phyloP scores from a whole-genome alignment of 176 grass and related monocot species.

The Aegilops umbellulata region DNA sequence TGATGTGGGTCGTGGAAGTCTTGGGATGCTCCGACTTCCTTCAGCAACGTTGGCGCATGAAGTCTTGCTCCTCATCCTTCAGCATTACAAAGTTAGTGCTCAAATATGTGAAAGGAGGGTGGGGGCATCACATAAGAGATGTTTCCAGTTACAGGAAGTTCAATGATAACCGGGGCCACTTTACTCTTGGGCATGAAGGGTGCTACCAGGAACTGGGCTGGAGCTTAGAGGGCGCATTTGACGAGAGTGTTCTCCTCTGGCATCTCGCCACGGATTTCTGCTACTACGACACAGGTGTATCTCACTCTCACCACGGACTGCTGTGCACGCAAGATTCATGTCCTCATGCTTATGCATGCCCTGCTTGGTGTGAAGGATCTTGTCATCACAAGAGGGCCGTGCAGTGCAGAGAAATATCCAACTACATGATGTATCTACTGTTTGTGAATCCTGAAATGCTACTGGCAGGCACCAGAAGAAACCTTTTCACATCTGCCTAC shows the following conservation, averaged over 20 bases:
- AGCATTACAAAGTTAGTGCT: neutral
- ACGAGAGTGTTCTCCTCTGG: neutral
- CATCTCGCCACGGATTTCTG: neutral
- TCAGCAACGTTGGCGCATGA: neutral
- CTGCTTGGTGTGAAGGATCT: neutral
- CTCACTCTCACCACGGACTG: accelerated
- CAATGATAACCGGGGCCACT: neutral
- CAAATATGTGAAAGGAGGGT: neutral
- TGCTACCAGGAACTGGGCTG: neutral
- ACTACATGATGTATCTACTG: too few species aligned
- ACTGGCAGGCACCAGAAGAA: too few species aligned
- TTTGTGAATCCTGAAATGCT: too few species aligned
- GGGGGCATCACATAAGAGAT: neutral
- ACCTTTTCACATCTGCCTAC: accelerated
- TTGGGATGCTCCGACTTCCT: neutral
- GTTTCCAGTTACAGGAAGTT: neutral
- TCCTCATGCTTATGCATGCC: too few species aligned
- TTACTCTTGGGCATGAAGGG: neutral
- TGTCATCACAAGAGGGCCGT: too few species aligned
- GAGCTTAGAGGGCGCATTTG: neutral
- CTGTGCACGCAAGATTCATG: neutral
- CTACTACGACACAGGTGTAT: neutral
- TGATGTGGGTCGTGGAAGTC: accelerated
- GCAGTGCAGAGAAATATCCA: too few species aligned
- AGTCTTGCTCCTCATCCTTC: neutral